Evolutionary conservation across 176 grass and related monocot species (phyloP), one percentile per base, ranked within the genome.

Genomic region (Neostapfia colusana): DNA sequence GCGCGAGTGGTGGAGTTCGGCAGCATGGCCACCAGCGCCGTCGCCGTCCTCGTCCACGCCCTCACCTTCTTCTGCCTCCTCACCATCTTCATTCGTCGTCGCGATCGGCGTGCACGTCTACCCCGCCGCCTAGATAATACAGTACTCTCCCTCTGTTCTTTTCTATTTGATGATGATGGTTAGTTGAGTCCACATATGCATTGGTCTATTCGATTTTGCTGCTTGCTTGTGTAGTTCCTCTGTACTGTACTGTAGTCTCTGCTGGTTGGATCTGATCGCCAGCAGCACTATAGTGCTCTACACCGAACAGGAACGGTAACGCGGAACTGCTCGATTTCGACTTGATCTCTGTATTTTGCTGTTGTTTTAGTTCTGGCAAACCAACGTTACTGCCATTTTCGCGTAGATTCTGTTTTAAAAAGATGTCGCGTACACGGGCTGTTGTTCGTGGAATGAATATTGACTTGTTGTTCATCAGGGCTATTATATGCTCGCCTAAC

Each of bases 41-140:
- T 96, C 64, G 65, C 93, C 61, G 83, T 96, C 83, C 82, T 96
- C 73, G 93, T 88, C 81, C 93, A 96, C 78, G 87, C 84, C 79
- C 53, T 96, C 70, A 71, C 92, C 63, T 96, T 92, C 87, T 92
- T 96, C 78, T 90, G 93, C 83, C 23, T 92, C 57, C 83, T 96
- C 67, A 92, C 89, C 77, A 83, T 96, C 81, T 74, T 92, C n/a
- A n/a, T n/a, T n/a, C 68, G 46, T 96, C 80, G 82, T 92, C 56
- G 93, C 93, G 73, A 90, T 96, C 34, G 79, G 87, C 59, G 66
- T 92, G 7, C 93, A 96, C 75, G 75, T 96, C 17, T 88, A 92
- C n/a, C n/a, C n/a, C 86, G 93, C 89, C 20, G 87, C 89, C 10
- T 96, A 85, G n/a, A n/a, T n/a, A n/a, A n/a, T n/a, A n/a, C n/a